Percentiles rank a stretch among this genome's conserved stretches.
Evolutionary conservation across 208 protist genomes (phyloP).

Genomic region (Paratrypanosoma confusum): DNA sequence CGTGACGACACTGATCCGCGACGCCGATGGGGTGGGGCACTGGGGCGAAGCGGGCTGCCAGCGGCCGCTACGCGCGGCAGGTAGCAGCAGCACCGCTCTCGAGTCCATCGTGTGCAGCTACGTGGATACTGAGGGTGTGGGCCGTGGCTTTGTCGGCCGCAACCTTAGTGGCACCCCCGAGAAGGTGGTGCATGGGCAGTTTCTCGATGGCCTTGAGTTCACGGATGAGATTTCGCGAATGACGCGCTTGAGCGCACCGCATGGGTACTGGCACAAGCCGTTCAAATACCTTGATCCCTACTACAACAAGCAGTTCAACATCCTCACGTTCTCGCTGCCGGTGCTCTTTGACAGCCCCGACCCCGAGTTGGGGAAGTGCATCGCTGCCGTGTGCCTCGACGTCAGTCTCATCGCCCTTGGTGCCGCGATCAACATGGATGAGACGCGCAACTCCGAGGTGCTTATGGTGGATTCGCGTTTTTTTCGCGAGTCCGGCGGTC

Average conservation of each 20-base stretch:
- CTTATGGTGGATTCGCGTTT: constrained; percentile 24
- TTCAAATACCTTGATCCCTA: neutral
- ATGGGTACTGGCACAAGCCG: neutral
- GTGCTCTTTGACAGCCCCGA: constrained; percentile 14
- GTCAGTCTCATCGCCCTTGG: constrained; percentile 20
- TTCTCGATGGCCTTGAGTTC: neutral
- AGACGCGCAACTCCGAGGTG: constrained; percentile 26
- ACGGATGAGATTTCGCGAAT: neutral
- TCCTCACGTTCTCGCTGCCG: constrained; percentile 26
- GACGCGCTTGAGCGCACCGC: too few species aligned
- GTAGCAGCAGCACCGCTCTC: constrained; percentile 2
- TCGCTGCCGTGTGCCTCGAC: constrained; percentile 22
- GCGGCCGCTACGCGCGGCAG: too few species aligned
- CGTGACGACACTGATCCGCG: neutral
- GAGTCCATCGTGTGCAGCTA: constrained; percentile 7
- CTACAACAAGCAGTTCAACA: constrained; percentile 1
- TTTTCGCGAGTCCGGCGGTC: constrained; percentile 15
- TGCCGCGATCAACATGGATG: constrained; percentile 12
- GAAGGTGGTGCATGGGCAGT: neutral
- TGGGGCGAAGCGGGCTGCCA: constrained; percentile 30
- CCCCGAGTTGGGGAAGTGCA: constrained; percentile 6
- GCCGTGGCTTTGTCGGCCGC: neutral
- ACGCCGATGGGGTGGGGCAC: constrained; percentile 3
- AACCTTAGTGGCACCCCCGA: neutral
- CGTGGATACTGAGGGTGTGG: too few species aligned